Percentiles rank a stretch among this genome's conserved stretches.
Conservation (phyloP, 768 basidiomycete species). For the Leccinum disarticulatum region DNA sequence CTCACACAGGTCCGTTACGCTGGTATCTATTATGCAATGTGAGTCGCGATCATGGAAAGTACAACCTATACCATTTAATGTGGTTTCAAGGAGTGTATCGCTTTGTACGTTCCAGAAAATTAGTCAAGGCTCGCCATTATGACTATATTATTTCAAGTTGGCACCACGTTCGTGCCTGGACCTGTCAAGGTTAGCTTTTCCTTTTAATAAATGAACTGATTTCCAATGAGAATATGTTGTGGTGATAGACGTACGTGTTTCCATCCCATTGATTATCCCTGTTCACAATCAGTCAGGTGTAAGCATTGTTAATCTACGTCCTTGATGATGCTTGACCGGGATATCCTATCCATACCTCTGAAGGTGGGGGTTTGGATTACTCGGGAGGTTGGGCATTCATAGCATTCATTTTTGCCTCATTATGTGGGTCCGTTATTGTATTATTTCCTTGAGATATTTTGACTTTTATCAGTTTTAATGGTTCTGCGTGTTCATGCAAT, state of each 20-base stretch:
- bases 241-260: neutral
- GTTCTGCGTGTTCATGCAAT: too few species aligned
- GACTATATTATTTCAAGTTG: neutral
- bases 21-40: too few species aligned
- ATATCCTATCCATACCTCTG: neutral
- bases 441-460: too few species aligned
- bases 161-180: neutral
- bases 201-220: neutral
- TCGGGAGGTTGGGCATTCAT: too few species aligned
- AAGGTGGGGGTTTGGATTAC: too few species aligned
- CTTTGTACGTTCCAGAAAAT: neutral
- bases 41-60: too few species aligned
- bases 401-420: too few species aligned
- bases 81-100: neutral
- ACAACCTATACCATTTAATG: neutral
- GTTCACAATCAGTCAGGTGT: neutral
- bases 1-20: too few species aligned
- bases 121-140: neutral
- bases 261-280: neutral
- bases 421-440: too few species aligned
- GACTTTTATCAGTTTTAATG: too few species aligned
- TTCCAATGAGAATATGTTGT: neutral
- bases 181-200: neutral
- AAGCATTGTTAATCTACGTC: neutral
- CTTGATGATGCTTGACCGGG: neutral